A percentile compares a stretch with the other conserved stretches of the same genome.
Conservation (phyloP, 768 basidiomycete species). For the Rhizopogon vesiculosus region DNA sequence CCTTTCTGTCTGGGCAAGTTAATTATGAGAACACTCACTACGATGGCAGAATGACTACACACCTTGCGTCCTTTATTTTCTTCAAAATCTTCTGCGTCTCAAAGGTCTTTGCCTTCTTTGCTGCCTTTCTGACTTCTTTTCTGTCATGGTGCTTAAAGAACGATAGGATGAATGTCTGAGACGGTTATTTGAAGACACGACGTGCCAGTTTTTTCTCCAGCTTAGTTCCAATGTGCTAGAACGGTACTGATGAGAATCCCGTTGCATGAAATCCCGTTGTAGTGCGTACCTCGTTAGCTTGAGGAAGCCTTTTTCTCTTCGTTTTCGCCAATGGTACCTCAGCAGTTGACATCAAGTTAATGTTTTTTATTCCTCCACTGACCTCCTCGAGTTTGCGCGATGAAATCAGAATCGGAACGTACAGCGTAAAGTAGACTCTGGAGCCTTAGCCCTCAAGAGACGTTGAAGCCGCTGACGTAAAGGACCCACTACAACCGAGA, state of each 20-base stretch:
- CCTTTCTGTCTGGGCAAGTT: constrained; percentile 29
- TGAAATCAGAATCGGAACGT: too few relatives aligned
- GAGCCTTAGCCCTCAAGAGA: neutral
- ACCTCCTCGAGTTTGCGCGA: neutral
- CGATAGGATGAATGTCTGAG: constrained; percentile 5
- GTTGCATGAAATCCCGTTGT: neutral
- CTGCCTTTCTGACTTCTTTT: constrained; percentile 67
- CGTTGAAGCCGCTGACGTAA: neutral
- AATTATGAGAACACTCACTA: neutral
- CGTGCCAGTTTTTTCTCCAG: constrained; percentile 55
- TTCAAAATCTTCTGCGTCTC: constrained; percentile 84
- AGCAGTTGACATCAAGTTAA: neutral
- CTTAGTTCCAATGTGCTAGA: constrained; percentile 29
- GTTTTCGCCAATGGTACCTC: constrained; percentile 15
- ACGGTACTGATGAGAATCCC: constrained; percentile 3
- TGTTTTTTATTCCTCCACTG: neutral
- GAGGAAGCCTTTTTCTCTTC: constrained; percentile 40
- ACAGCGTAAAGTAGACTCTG: neutral
- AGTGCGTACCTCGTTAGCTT: constrained; percentile 27
- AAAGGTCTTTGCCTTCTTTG: constrained; percentile 77
- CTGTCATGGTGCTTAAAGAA: constrained; percentile 64
- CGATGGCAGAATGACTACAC: constrained; percentile 8
- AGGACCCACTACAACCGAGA: neutral
- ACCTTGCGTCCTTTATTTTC: constrained; percentile 70
- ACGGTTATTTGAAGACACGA: constrained; percentile 9